A percentile compares a stretch with the other conserved stretches of the same genome.
phyloP scores from a whole-genome alignment of 768 basidiomycete genomes.

The Termitomyces sp. region DNA sequence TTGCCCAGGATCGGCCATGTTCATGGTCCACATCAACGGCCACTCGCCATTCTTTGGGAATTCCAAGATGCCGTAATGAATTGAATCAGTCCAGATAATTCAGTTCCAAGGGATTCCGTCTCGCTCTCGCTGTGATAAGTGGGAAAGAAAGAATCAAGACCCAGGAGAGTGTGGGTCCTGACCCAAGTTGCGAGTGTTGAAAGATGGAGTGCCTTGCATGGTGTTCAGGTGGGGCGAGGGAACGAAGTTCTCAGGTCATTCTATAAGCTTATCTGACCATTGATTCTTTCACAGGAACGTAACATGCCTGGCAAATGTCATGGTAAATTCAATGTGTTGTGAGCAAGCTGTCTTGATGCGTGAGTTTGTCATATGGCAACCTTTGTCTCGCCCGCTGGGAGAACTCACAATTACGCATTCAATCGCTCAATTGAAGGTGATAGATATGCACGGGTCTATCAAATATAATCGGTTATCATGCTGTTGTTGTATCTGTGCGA shows the following conservation, averaged over 20 bases:
- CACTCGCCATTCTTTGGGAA: slow-evolving; percentile 3
- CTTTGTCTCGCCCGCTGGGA: not conserved
- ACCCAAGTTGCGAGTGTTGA: not conserved
- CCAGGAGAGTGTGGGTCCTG: not conserved
- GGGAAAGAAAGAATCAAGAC: too few species aligned
- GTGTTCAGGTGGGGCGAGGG: not conserved
- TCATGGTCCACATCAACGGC: slow-evolving; percentile 1
- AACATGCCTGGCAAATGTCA: not conserved
- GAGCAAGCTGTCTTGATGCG: not conserved
- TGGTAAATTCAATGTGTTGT: not conserved
- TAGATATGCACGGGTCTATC: too few species aligned
- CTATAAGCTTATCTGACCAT: not conserved
- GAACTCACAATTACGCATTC: not conserved
- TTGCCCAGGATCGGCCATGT: not conserved
- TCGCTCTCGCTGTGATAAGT: not conserved
- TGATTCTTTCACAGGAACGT: not conserved
- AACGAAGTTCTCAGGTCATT: not conserved
- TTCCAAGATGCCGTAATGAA: not conserved
- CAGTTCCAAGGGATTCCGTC: not conserved
- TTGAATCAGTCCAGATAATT: not conserved
- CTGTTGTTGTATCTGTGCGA: not conserved
- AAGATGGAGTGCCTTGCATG: not conserved
- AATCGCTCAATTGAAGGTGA: not conserved
- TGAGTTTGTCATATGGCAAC: not conserved
- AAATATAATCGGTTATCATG: too few species aligned